Conservation (phyloP, 768 basidiomycete genomes). For the Pholiota molesta region DNA sequence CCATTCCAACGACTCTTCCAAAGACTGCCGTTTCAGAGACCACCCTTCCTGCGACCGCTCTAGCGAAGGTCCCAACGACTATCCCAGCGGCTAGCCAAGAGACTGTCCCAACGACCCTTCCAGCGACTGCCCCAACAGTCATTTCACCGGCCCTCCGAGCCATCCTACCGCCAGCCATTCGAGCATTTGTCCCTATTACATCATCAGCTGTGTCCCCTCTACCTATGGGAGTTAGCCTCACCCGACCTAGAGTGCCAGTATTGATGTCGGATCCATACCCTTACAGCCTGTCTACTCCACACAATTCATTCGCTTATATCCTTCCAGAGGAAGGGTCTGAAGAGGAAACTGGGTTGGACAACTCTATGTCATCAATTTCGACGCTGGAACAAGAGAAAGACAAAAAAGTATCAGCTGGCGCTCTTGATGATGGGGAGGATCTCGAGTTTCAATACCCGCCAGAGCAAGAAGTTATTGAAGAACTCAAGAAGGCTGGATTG, state of each 20-base stretch:
- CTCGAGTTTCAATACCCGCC: conserved; percentile 28
- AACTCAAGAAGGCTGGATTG: conserved; percentile 1
- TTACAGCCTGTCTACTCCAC: conserved; percentile 49
- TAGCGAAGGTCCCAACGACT: not conserved
- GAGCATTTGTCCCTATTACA: no score
- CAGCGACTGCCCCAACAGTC: not conserved
- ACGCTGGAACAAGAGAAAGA: conserved; percentile 26
- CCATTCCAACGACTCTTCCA: not conserved
- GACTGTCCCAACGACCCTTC: not conserved
- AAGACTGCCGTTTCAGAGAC: not conserved
- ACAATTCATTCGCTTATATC: conserved; percentile 16
- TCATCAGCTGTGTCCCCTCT: not conserved
- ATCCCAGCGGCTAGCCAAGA: not conserved
- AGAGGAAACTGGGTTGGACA: conserved; percentile 17
- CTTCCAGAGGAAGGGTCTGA: conserved; percentile 20
- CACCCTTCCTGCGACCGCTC: not conserved
- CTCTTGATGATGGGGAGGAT: conserved; percentile 18
- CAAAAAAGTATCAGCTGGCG: conserved; percentile 12
- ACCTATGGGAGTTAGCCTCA: conserved; percentile 4
- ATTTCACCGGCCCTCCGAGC: not conserved
- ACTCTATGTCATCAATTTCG: conserved; percentile 34
- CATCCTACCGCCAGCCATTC: not conserved
- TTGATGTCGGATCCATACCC: conserved; percentile 48
- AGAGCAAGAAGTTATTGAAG: conserved; percentile 4
- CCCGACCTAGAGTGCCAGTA: conserved; percentile 32